Percentiles rank a stretch among this genome's conserved stretches.
These are phyloP conservation scores for Triticum monococcum DNA, from an alignment of 176 grass and related monocot genomes.

Conservation along the genomic window DNA sequence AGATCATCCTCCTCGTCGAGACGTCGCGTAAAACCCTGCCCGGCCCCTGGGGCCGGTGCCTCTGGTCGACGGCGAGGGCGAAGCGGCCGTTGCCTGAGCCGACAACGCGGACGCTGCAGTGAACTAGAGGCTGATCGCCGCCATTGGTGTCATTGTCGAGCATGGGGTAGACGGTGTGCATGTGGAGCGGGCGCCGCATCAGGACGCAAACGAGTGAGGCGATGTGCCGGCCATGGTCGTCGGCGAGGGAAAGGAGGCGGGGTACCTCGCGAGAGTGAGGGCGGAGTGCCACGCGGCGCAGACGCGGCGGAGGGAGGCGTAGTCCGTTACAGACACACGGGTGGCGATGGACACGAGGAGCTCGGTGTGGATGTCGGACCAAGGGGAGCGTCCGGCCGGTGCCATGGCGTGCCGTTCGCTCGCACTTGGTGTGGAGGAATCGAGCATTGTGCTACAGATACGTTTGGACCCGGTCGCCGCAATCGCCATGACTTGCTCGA, in stretches of 20 bases:
- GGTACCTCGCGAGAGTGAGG: background rate
- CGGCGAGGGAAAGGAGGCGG: background rate
- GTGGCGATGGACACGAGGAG: background rate
- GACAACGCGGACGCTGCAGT: background rate
- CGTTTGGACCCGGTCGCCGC: too few relatives aligned
- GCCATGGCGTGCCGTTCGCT: too few relatives aligned
- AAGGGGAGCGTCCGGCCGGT: too few relatives aligned
- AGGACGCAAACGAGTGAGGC: background rate
- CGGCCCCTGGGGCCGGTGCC: background rate
- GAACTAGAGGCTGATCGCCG: too few relatives aligned
- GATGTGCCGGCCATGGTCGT: too few relatives aligned
- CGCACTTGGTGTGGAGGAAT: too few relatives aligned
- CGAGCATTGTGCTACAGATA: too few relatives aligned
- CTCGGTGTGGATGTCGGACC: background rate
- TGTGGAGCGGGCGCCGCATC: background rate
- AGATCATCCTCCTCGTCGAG: background rate
- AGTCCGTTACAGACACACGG: background rate
- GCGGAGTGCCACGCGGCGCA: background rate
- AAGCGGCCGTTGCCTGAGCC: constrained; percentile 11
- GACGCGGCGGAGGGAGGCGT: background rate
- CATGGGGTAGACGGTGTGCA: background rate
- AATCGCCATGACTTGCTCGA: too few relatives aligned
- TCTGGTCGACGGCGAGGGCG: background rate
- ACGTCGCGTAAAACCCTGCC: rapidly evolving
- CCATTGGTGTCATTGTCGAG: too few relatives aligned